Conservation (phyloP, 2,329 filamentous ascomycete genomes). For the Trichophyton simii region DNA sequence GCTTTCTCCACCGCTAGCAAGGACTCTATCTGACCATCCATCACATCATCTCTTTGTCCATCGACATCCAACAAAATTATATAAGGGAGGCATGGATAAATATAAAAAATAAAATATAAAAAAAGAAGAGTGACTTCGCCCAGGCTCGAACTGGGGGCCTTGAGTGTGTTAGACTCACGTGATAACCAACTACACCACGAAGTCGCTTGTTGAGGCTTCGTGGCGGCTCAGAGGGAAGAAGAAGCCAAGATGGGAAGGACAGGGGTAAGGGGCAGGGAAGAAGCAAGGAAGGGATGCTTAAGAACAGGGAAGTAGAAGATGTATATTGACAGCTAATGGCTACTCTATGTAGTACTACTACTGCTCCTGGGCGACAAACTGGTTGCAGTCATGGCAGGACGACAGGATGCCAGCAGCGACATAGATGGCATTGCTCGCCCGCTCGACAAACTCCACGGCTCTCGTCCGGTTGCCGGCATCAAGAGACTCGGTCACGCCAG, state of each 20-base stretch:
- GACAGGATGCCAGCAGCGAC: slow-evolving; percentile 15
- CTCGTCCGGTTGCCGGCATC: slow-evolving; percentile 16
- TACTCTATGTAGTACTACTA: not conserved
- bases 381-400: slow-evolving; percentile 1
- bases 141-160: slow-evolving; percentile 11
- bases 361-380: not conserved
- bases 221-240: not conserved
- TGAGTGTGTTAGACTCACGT: slow-evolving; percentile 12
- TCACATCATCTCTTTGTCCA: not conserved
- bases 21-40: too few species aligned
- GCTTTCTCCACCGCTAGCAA: too few species aligned
- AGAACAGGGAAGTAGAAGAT: not conserved
- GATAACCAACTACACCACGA: slow-evolving; percentile 12
- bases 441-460: slow-evolving; percentile 17
- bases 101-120: not conserved
- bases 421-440: slow-evolving; percentile 16
- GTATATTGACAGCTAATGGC: not conserved
- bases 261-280: not conserved
- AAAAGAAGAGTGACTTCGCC: slow-evolving; percentile 6
- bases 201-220: not conserved
- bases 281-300: not conserved
- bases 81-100: not conserved
- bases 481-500: slow-evolving; percentile 18
- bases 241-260: too few species aligned
- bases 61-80: not conserved